Evolutionary conservation across 371 early-diverging fungal genomes (phyloP).

Genomic region (Rhizopus sp.): DNA sequence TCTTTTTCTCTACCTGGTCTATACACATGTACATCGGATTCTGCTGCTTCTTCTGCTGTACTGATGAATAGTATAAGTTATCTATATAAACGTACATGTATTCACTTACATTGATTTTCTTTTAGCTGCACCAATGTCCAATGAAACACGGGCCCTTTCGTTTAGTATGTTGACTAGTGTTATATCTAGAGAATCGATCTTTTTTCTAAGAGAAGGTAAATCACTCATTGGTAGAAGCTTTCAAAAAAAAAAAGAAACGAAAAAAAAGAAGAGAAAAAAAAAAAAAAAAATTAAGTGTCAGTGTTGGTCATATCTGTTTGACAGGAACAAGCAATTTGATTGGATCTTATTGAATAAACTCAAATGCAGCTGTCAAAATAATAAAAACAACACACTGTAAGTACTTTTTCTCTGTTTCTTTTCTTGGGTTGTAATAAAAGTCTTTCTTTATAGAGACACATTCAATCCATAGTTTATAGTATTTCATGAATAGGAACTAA

Average conservation of each 20-base stretch:
- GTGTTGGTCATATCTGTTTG: neutral
- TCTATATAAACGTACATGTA: neutral
- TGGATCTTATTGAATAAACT: too few species aligned
- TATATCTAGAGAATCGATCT: constrained; percentile 80
- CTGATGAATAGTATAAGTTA: constrained; percentile 11
- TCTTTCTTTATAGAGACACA: too few species aligned
- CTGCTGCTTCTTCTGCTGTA: constrained; percentile 16
- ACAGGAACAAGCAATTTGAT: too few species aligned
- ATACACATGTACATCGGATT: constrained; percentile 60
- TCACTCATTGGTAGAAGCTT: constrained; percentile 37
- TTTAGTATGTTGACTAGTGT: constrained; percentile 79
- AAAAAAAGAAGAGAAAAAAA: constrained; percentile 3
- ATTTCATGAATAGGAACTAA: too few species aligned
- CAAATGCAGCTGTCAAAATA: too few species aligned
- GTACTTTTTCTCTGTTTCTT: too few species aligned
- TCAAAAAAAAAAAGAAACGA: neutral
- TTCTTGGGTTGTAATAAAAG: too few species aligned
- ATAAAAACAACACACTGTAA: too few species aligned
- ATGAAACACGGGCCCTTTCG: constrained; percentile 85
- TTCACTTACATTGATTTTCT: constrained; percentile 19
- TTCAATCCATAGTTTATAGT: too few species aligned
- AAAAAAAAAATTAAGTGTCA: neutral
- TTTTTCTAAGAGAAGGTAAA: constrained; percentile 54
- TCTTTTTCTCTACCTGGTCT: constrained; percentile 69
- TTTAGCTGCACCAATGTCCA: constrained; percentile 84